Base-by-base conservation (phyloP, 441 rosid species). In the Erodium moschatum region DNA sequence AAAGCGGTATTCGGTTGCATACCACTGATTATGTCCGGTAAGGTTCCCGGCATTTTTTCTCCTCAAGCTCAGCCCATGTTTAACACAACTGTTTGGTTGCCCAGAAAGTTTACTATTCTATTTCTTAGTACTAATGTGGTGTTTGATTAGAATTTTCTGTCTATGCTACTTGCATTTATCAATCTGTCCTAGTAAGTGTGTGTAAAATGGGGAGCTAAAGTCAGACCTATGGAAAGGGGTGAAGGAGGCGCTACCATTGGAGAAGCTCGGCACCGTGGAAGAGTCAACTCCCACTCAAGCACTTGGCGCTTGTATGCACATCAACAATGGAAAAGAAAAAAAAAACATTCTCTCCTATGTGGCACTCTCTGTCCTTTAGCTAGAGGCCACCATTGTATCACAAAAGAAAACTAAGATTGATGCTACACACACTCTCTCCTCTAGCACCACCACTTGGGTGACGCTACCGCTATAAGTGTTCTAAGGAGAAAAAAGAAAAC, bases 1-100 rank as follows among this genome's bases (percentile, higher is more conserved):
- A 94, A 70, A 91, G 97, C 63, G 97, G 99, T 56, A 92, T 85
- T 65, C 97, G 97, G 65, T 81, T 94, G 75, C 99, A 88, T 66
- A 84, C 96, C 16, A 94, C 99, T 69, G 94, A 85, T 76, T 94
- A 91, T 75, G 83, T 85, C 66, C 79, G 97, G 98, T 91, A 76
- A 42, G 15, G 65, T 21, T 60, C 27, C 64, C 27, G 2, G 9
- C 44, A 40, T 40, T 8, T 7, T 2, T 56, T 16, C 21, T 54
- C n/a, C 4, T 10, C 21, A 56, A 56, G 63, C 15, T 19, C 10
- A 7, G 27, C 62, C 62, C 63, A 52, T 16, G 4, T 8, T 21
- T 3, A 58, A 8, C 31, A 8, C 31, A 10, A 7, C 64, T 20
- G 29, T 58, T 58, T 58, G 64, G 31, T 21, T 61, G 65, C 33